Evolutionary conservation across 1,284 basidiomycete species (phyloP), one percentile per base, ranked within the genome.

Genomic region (Sporisorium exsertum): DNA sequence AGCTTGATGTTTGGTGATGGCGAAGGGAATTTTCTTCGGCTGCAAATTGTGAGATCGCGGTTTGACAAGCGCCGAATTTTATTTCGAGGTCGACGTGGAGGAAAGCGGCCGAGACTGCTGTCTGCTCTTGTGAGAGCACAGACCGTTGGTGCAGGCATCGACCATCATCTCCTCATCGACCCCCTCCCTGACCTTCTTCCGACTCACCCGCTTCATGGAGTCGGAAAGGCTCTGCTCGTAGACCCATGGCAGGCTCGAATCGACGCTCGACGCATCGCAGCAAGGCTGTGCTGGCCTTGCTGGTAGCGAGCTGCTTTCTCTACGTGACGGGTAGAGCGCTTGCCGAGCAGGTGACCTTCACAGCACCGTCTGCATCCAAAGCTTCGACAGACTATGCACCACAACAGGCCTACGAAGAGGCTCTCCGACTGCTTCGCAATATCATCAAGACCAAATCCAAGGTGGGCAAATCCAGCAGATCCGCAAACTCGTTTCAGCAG

Each of bases 341-440:
- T 7, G 59, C 63, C 18, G 64, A 66, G 9, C 69, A 72, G n/a
- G 42, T 26, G 0, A 35, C 69, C 10, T 53, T 63, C 42, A n/a
- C 45, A 22, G 33, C 45, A 16, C 10, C 63, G 12, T 40, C 63
- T 24, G 42, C 64, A 3, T 61, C 64, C 5, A 62, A 40, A 24
- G 5, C 47, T 12, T 9, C 22, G 8, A n/a, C 50, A 20, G 18
- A 55, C 15, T 22, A 35, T 16, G 35, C 64, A 37, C 60, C 77
- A 9, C 66, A 76, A 24, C 47, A 77, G 43, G 72, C 77, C 0
- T 80, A 80, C 51, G 74, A 80, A 43, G 56, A 72, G 27, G 79
- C 79, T 5, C 69, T 80, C 10, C 53, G 54, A 2, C 59, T 79
- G 1, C 67, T 80, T 0, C 68, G 77, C 16, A 60, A 47, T 27